Base-by-base conservation (phyloP, 176 grass and related monocot species). In the Dactylis glomerata region DNA sequence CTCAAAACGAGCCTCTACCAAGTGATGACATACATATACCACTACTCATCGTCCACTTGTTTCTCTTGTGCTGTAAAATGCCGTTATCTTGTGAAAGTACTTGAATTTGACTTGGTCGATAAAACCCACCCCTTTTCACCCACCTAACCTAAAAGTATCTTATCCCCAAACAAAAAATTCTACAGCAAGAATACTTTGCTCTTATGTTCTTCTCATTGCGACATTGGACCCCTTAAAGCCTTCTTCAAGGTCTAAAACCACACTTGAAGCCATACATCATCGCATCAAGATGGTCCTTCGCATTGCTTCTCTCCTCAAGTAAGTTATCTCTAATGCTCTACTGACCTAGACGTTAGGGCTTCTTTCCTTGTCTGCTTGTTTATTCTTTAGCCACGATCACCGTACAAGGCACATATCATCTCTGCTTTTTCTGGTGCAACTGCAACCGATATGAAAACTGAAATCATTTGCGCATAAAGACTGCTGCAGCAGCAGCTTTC, bases 331-430 rank as follows among this genome's bases (percentile, higher is more conserved):
- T 40, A 30, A 80, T 86, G 52, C n/a, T 86, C 31, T 36, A 78
- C 37, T 72, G 24, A 54, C 83, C 71, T 77, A 54, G 17, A 4
- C 17, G 62, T 27, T 82, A 41, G 46, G 84, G 57, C 34, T 87
- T 61, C 80, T 80, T 90, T 90, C 75, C 84, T 83, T 83, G 31
- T 46, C 58, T 57, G 26, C 10, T 47, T 83, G 84, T 68, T 49
- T 86, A 87, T 83, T 38, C 84, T 64, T 90, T 87, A 52, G 57
- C 67, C 56, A 68, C 58, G 61, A 30, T 24, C 6, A 9, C 50
- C 52, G 58, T 28, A 55, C 80, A 86, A 65, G 85, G 80, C 63
- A 77, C 32, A 71, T 86, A 73, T 79, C 66, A 64, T 86, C 12
- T 75, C 61, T 52, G 32, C 3, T 8, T n/a, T 83, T 64, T 72